A percentile compares a stretch with the other conserved stretches of the same genome.
These are phyloP conservation scores for Bromus sterilis DNA, from an alignment of 176 grass and related monocot species.

Conservation along the genomic window DNA sequence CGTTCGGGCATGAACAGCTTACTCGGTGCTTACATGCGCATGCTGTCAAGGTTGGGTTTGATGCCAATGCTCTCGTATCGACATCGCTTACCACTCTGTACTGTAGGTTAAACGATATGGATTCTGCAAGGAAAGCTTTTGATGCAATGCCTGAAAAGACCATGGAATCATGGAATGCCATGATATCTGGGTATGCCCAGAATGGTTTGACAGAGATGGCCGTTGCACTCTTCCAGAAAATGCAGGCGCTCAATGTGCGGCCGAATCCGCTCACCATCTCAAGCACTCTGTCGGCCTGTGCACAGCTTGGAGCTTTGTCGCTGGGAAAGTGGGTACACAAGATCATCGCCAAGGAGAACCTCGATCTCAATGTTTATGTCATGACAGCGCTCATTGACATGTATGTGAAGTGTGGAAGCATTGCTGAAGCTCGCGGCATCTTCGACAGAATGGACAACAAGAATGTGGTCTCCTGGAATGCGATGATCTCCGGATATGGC, in stretches of 20 bases:
- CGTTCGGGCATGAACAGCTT: constrained; percentile 45
- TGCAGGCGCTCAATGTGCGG: constrained; percentile 52
- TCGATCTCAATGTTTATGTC: constrained; percentile 49
- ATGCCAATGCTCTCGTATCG: constrained; percentile 46
- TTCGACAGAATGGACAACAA: constrained; percentile 66
- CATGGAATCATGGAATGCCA: constrained; percentile 81
- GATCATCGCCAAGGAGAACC: constrained; percentile 42
- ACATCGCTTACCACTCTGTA: constrained; percentile 64
- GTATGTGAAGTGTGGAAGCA: constrained; percentile 77
- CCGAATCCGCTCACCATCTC: constrained; percentile 63
- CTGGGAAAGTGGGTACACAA: constrained; percentile 77
- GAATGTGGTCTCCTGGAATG: constrained; percentile 76
- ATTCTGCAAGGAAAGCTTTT: constrained; percentile 60
- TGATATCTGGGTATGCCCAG: constrained; percentile 77
- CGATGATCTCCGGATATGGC: constrained; percentile 73
- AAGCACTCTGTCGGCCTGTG: constrained; percentile 68
- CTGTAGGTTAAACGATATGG: constrained; percentile 62
- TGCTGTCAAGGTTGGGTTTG: constrained; percentile 36
- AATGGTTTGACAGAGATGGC: constrained; percentile 55
- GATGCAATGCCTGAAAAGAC: constrained; percentile 60
- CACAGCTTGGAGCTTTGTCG: constrained; percentile 63
- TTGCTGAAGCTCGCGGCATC: constrained; percentile 53
- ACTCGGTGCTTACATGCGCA: constrained; percentile 37
- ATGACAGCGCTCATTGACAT: constrained; percentile 69
- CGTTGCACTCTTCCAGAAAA: constrained; percentile 57